Evolutionary conservation across 805 yeast genomes (phyloP), one percentile per base, ranked within the genome.

Genomic region (Cyberlindnera maclurae): DNA sequence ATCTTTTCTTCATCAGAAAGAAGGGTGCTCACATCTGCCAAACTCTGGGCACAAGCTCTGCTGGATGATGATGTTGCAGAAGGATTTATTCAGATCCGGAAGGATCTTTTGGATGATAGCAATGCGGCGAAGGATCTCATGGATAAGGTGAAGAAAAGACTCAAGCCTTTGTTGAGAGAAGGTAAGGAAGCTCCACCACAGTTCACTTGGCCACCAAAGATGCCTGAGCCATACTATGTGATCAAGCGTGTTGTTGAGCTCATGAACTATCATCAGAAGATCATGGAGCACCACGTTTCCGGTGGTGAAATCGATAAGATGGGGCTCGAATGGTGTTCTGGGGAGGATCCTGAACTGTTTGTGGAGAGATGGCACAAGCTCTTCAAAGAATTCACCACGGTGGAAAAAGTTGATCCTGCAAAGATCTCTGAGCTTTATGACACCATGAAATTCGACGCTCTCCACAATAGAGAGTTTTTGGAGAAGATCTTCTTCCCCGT

Each of bases 181-280:
- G 98, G 98, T 2, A 85, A 87, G 39, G 95, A 87, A 51, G 96
- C 97, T 0, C 97, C 98, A 13, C 84, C 94, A 1, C 96, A 93
- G 56, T 93, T 93, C 61, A 85, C 98, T 0, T 93, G 99, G 99
- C 98, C 99, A 1, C 85, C 93, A 15, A 87, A 87, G 57, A 88
- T 93, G 85, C 97, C 98, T 0, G 94, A 93, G 57, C 99, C 99
- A 2, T 90, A 87, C 55, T 77, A 80, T 35, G 98, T 93, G 12
- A 85, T 94, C 51, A 85, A 87, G 55, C 70, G 96, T 46, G 98
- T 93, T 20, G 95, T 93, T 31, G 96, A 88, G 53, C 69, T 93
- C 54, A 90, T 93, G 97, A 87, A 80, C 59, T 88, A 82, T 62
- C 97, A 93, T 58, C 79, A 79, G 29, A 74, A 71, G 49, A 77